Evolutionary conservation across 2,329 filamentous ascomycete genomes (phyloP).

Genomic region (Cladosporium phlei): DNA sequence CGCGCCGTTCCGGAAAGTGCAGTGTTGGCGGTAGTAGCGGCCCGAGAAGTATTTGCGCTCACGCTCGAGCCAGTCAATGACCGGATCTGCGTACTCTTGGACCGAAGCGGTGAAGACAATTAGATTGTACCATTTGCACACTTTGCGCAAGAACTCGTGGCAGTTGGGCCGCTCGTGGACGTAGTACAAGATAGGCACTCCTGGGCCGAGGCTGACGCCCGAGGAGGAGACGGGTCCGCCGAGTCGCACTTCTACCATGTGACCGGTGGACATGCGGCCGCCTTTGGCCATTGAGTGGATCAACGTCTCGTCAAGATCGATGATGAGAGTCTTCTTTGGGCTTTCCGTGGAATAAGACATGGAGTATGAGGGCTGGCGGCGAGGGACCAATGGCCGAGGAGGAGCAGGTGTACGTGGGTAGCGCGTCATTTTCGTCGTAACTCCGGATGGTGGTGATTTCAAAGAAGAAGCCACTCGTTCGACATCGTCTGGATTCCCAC

Average conservation of each 20-base stretch:
- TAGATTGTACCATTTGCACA: conserved; percentile 97
- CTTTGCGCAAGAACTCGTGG: conserved; percentile 88
- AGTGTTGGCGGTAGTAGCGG: conserved; percentile 94
- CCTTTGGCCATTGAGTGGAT: conserved; percentile 98
- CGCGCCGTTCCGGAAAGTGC: conserved; percentile 88
- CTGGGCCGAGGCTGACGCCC: conserved; percentile 58
- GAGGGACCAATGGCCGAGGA: conserved; percentile 82
- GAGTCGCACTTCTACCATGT: conserved; percentile 86
- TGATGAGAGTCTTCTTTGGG: conserved; percentile 85
- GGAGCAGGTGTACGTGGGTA: conserved; percentile 88
- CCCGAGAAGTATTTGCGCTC: conserved; percentile 95
- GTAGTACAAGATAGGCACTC: conserved; percentile 96
- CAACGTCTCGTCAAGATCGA: conserved; percentile 93
- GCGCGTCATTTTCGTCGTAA: conserved; percentile 61
- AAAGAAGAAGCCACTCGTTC: conserved; percentile 64
- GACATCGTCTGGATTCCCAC: conserved; percentile 32
- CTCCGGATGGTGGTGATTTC: conserved; percentile 79
- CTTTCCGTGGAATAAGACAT: conserved; percentile 53
- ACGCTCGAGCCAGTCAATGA: conserved; percentile 96
- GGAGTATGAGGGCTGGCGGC: conserved; percentile 82
- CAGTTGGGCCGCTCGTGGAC: conserved; percentile 97
- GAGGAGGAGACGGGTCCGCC: conserved; percentile 17
- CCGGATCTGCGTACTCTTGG: conserved; percentile 96
- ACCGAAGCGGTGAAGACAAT: conserved; percentile 96
- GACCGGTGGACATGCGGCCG: conserved; percentile 88